Percentiles rank a stretch among this genome's conserved stretches.
Evolutionary conservation across 768 basidiomycete genomes (phyloP).

Genomic region (Tulasnella sp.): DNA sequence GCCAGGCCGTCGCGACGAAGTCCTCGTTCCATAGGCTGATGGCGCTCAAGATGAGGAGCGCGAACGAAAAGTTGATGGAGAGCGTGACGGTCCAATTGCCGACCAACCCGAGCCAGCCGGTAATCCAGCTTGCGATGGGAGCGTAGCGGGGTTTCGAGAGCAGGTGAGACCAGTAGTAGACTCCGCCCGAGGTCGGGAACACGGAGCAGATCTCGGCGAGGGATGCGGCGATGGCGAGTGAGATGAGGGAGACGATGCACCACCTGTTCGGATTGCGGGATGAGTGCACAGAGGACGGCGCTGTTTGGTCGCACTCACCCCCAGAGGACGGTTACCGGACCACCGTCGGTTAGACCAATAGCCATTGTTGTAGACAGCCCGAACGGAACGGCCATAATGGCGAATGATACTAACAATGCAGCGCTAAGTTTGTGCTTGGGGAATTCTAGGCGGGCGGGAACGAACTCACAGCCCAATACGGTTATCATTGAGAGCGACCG

Average conservation of each 20-base stretch:
- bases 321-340: constrained; percentile 26
- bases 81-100: constrained; percentile 72
- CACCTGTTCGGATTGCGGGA: neutral
- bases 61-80: constrained; percentile 67
- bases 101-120: constrained; percentile 69
- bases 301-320: constrained; percentile 9
- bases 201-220: constrained; percentile 31
- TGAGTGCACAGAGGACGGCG: neutral
- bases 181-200: constrained; percentile 28
- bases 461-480: constrained; percentile 20
- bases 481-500: constrained; percentile 29
- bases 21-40: constrained; percentile 60
- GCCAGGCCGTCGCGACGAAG: constrained; percentile 62
- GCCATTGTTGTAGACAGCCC: constrained; percentile 31
- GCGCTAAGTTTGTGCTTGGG: neutral
- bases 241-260: constrained; percentile 31
- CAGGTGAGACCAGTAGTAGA: constrained; percentile 60
- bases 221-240: constrained; percentile 23
- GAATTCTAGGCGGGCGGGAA: neutral
- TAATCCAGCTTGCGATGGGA: constrained; percentile 63
- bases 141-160: constrained; percentile 58
- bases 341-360: constrained; percentile 29
- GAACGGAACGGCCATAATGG: constrained; percentile 23
- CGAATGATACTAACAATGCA: constrained; percentile 8
- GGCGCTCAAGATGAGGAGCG: constrained; percentile 63